These are phyloP conservation scores for Leishmania turanica DNA, from an alignment of 208 protist genomes.

Conservation along the genomic window DNA sequence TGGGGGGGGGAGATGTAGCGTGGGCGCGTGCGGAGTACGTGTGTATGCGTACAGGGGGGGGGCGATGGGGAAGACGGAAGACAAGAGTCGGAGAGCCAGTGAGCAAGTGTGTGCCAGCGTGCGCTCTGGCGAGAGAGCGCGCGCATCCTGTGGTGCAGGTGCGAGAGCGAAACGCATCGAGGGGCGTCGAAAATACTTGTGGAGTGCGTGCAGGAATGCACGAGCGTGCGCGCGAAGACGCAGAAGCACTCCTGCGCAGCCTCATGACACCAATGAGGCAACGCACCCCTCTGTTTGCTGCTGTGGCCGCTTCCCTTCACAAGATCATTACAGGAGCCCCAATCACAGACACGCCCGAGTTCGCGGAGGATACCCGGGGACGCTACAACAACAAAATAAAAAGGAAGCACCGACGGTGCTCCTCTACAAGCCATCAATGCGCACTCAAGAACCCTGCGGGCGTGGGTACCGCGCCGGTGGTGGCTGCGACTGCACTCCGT, in stretches of 20 bases:
- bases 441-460: background rate
- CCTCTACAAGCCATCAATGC: background rate
- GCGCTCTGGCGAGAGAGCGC: background rate
- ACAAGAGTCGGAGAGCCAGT: background rate
- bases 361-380: background rate
- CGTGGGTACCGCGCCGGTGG: constrained; percentile 15
- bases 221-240: background rate
- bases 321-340: background rate
- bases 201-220: background rate
- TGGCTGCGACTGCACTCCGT: constrained; percentile 15
- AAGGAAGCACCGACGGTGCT: background rate
- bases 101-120: background rate
- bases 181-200: background rate
- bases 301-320: background rate
- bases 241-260: background rate
- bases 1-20: background rate
- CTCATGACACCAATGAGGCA: background rate
- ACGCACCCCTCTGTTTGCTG: background rate
- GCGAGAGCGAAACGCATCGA: background rate
- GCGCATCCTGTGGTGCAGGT: background rate
- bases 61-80: background rate
- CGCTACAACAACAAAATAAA: background rate
- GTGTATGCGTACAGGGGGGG: background rate
- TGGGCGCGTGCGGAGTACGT: background rate
- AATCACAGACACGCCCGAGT: background rate